Evolutionary conservation across 352 stramenopile genomes (phyloP).

Genomic region (Poterioochromonas sp.): DNA sequence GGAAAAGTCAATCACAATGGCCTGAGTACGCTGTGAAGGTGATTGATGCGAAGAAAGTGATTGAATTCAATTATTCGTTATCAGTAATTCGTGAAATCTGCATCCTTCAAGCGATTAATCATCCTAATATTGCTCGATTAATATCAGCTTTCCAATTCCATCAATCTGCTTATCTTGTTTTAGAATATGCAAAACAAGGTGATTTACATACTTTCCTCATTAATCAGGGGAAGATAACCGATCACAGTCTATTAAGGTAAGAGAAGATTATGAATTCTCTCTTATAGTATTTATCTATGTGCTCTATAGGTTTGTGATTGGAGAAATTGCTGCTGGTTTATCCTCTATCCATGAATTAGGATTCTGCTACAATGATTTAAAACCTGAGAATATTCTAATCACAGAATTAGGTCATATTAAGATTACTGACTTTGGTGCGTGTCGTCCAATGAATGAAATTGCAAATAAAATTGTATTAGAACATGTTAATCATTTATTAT

Average conservation of each 20-base stretch:
- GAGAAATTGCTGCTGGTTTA: slow-evolving; percentile 62
- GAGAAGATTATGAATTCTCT: background rate
- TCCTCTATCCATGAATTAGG: slow-evolving; percentile 61
- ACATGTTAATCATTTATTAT: slow-evolving; percentile 45
- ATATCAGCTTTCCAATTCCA: slow-evolving; percentile 63
- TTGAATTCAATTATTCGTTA: slow-evolving; percentile 57
- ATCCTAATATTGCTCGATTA: slow-evolving; percentile 64
- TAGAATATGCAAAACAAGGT: slow-evolving; percentile 66
- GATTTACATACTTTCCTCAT: slow-evolving; percentile 64
- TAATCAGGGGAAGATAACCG: slow-evolving; percentile 49
- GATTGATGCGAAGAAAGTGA: slow-evolving; percentile 37
- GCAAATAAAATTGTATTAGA: slow-evolving; percentile 46
- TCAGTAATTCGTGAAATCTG: slow-evolving; percentile 61
- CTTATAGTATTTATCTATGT: background rate
- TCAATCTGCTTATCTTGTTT: slow-evolving; percentile 64
- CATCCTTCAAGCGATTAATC: slow-evolving; percentile 56
- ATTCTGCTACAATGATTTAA: slow-evolving; percentile 68
- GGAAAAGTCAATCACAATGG: slow-evolving; percentile 57
- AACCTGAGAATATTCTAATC: slow-evolving; percentile 75
- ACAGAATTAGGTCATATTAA: slow-evolving; percentile 69
- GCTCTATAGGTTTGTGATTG: slow-evolving; percentile 52
- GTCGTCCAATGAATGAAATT: slow-evolving; percentile 51
- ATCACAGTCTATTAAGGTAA: too few relatives aligned
- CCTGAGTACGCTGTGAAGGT: slow-evolving; percentile 67
- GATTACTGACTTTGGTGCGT: slow-evolving; percentile 67